Base-by-base conservation (phyloP, 768 basidiomycete genomes). In the Podaxis rugospora region DNA sequence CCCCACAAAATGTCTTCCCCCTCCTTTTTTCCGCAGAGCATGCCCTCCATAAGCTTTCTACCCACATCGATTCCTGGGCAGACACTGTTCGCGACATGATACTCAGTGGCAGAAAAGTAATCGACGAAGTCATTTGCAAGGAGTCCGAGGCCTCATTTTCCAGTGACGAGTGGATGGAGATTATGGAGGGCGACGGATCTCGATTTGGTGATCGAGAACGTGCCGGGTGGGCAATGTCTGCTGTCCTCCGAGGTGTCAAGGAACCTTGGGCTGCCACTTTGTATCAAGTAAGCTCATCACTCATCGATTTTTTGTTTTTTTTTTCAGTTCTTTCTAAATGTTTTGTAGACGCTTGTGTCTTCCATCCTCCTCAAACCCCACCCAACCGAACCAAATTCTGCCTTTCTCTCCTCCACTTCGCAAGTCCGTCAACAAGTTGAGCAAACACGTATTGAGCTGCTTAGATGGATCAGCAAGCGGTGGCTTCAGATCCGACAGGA, bases 131-230 rank as follows among this genome's bases (percentile, higher is more conserved):
- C 14, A 66, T 95, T 14, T 82, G 82, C 42, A 72, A 68, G 27
- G 78, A 87, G 37, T 79, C 87, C 3, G 85, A 86, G 16, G 78
- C 77, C 14, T 88, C 90, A 51, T 89, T 95, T 57, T 82, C 78
- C 39, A 80, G 84, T 55, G 65, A 74, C 3, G 91, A 93, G 23
- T 93, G 94, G 85, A 72, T 83, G 14, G 86, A 86, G 21, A 77
- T 96, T 49, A 81, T 95, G 75, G 84, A 88, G 62, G 80, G 81
- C 1, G 87, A 91, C 62, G 91, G 89, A 0, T 85, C 82, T 0
- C 77, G 85, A 28, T 92, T 92, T 68, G 88, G 89, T 64, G 91
- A 93, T 67, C 79, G 75, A 0, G 94, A 98, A 65, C 76, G 87
- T 55, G 84, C 96, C 0, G 88, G 92, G 47, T 83, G 83, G 82